phyloP scores from a whole-genome alignment of 768 basidiomycete genomes.

The Amanita pallidorosea region DNA sequence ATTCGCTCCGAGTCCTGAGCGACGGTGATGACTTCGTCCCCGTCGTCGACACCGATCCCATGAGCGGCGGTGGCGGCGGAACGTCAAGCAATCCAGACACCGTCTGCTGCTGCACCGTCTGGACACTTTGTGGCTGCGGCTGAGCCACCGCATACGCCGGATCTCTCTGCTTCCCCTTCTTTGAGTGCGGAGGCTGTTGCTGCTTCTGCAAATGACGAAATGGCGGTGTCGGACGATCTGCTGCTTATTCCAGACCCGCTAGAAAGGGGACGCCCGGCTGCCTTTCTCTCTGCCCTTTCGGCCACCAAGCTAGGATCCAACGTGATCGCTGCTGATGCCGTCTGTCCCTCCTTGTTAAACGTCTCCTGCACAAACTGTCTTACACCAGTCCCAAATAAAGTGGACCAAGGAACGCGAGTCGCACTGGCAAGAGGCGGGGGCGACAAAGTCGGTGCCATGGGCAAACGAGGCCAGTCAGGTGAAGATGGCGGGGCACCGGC shows the following conservation, averaged over 20 bases:
- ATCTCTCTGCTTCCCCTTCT: conserved; percentile 15
- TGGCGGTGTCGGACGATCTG: not conserved
- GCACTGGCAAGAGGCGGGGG: conserved; percentile 32
- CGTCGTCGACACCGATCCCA: conserved; percentile 12
- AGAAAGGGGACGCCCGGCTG: not conserved
- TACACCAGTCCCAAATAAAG: conserved; percentile 59
- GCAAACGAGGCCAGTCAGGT: conserved; percentile 41
- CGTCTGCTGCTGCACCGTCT: not conserved
- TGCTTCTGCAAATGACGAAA: not conserved
- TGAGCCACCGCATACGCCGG: not conserved
- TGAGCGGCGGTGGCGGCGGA: not conserved
- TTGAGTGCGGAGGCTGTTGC: not conserved
- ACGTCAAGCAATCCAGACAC: not conserved
- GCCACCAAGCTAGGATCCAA: not conserved
- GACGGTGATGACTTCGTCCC: conserved; percentile 15
- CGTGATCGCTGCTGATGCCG: conserved; percentile 21
- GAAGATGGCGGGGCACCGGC: conserved; percentile 24
- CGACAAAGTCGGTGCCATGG: conserved; percentile 28
- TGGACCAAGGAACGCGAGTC: conserved; percentile 72
- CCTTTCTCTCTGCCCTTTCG: not conserved
- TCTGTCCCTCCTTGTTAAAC: conserved; percentile 27
- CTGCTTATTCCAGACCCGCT: not conserved
- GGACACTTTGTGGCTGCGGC: conserved; percentile 1
- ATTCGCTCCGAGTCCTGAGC: conserved; percentile 9
- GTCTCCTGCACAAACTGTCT: conserved; percentile 56